These are phyloP conservation scores for Alternaria triticimaculans DNA, from an alignment of 2,329 filamentous ascomycete genomes.

Conservation along the genomic window DNA sequence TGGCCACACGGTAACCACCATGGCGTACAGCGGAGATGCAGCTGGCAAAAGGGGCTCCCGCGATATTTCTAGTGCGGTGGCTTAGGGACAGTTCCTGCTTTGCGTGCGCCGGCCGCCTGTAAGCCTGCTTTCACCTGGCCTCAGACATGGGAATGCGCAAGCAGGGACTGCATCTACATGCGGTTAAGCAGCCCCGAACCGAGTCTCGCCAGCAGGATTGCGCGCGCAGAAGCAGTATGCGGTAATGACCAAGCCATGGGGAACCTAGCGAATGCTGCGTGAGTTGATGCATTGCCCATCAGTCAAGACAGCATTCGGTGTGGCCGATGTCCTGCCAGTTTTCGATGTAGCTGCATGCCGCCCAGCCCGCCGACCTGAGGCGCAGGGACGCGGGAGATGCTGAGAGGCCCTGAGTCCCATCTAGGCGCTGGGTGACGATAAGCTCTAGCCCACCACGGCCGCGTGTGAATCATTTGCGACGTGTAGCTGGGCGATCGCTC, in stretches of 20 bases:
- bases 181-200: constrained; percentile 17
- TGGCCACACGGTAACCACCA: constrained; percentile 6
- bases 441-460: neutral
- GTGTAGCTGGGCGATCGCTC: neutral
- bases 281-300: neutral
- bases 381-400: neutral
- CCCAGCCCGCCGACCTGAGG: neutral
- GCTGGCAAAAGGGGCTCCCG: neutral
- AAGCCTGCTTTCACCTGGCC: constrained; percentile 14
- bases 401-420: neutral
- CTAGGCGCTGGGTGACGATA: neutral
- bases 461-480: neutral
- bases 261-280: neutral
- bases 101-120: constrained; percentile 1
- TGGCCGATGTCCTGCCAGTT: neutral
- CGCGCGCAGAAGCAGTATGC: constrained; percentile 14
- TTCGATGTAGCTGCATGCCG: neutral
- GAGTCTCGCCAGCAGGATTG: constrained; percentile 21
- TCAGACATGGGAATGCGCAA: neutral
- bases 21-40: neutral
- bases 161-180: constrained; percentile 15
- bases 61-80: neutral
- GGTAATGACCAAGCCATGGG: constrained; percentile 8
- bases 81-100: constrained; percentile 12
- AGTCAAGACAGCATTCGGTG: neutral